phyloP scores from a whole-genome alignment of 2,329 filamentous ascomycete species.

The Taxawa tesnikishii region DNA sequence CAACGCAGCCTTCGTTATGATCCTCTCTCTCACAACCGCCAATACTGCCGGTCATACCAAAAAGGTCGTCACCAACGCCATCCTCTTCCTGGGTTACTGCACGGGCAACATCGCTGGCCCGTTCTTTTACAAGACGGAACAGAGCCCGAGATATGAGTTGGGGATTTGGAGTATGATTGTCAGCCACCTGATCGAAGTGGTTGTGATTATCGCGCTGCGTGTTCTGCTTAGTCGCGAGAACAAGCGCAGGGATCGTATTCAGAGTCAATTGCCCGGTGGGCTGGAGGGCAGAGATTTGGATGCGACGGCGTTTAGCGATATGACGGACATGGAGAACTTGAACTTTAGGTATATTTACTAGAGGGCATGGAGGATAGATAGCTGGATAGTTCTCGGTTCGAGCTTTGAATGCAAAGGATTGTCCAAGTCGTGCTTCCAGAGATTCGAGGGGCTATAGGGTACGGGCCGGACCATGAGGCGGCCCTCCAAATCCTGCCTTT shows the following conservation, averaged over 20 bases:
- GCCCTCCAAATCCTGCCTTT: too few relatives aligned
- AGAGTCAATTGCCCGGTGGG: conserved; percentile 32
- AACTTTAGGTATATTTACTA: conserved; percentile 26
- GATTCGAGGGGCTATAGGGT: too few relatives aligned
- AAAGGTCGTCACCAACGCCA: conserved; percentile 51
- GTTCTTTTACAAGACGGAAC: conserved; percentile 48
- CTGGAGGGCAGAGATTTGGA: conserved; percentile 35
- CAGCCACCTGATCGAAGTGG: conserved; percentile 39
- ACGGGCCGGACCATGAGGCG: too few relatives aligned
- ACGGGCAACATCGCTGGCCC: conserved; percentile 50
- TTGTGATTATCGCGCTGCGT: conserved; percentile 32
- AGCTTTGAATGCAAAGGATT: too few relatives aligned
- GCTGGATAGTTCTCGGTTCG: too few relatives aligned
- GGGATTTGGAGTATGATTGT: conserved; percentile 48
- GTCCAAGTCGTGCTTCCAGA: too few relatives aligned
- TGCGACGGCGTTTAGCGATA: conserved; percentile 39
- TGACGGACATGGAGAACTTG: conserved; percentile 42
- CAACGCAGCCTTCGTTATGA: conserved; percentile 38
- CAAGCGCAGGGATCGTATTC: conserved; percentile 34
- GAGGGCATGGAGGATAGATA: too few relatives aligned
- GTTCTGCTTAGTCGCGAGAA: conserved; percentile 38
- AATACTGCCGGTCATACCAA: conserved; percentile 46
- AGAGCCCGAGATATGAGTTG: conserved; percentile 37
- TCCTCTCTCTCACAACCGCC: conserved; percentile 34
- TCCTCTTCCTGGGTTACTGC: conserved; percentile 48